Base-by-base conservation (phyloP, 148 eudicot genomes). In the Fagopyrum homotropicum region DNA sequence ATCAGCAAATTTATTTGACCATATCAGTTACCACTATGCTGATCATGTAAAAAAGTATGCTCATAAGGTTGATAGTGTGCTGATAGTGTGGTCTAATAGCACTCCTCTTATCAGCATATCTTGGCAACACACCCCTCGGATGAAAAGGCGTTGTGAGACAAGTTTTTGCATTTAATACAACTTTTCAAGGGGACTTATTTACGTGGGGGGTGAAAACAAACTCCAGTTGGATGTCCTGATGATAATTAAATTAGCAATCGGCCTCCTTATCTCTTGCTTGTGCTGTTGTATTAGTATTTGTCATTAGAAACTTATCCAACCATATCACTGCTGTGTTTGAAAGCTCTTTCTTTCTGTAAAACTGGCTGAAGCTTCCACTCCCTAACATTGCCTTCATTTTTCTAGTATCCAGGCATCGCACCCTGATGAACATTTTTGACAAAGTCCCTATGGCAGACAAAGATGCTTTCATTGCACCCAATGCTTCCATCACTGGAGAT, bases 401-500 rank as follows among this genome's bases (percentile, higher is more conserved):
- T 73, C 12, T 10, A 93, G 98, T 93, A 55, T 93, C 98, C 35
- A 88, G 97, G 82, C 98, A 93, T 81, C 85, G 98, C 60, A 93
- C 98, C 22, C 82, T 93, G 57, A 93, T 93, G 98, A 93, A 93
- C 77, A 10, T 91, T 45, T 91, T 84, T 83, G 94, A 93, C 76
- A 93, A 91, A 88, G 87, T 75, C 77, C 98, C 98, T 44, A 63
- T 76, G 48, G 89, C 89, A 79, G 89, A 86, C 79, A 91, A 88
- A 84, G 89, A 86, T 66, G 92, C 91, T 22, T 93, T 93, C 76
- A 93, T 93, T 80, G 98, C 98, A 22, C 98, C 98, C 60, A 88
- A 93, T 87, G 98, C 98, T 75, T 93, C 98, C 75, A 64, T 93
- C 71, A 83, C 84, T 77, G 98, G 98, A 74, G 94, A 93, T 79